Conservation (phyloP, 345 rosid species). For the Salix udensis region DNA sequence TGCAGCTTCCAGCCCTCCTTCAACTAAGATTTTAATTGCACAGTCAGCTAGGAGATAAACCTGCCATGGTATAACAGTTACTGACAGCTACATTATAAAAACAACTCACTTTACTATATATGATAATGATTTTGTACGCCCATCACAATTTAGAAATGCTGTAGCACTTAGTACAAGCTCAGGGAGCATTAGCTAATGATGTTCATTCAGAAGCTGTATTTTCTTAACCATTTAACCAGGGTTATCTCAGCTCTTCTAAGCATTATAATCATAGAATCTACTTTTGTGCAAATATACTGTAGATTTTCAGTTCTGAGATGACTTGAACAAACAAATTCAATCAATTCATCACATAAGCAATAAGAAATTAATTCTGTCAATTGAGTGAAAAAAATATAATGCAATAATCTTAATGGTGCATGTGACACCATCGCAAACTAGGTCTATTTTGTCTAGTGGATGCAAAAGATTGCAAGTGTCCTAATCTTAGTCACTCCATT, state of each 20-base stretch:
- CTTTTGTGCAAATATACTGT: background rate
- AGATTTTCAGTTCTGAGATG: background rate
- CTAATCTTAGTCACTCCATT: background rate
- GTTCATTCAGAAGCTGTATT: slow-evolving; percentile 7
- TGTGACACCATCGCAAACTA: background rate
- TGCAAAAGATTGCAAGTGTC: background rate
- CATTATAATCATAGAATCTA: background rate
- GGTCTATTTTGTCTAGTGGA: background rate
- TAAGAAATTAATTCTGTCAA: background rate
- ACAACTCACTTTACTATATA: background rate
- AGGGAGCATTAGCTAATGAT: background rate
- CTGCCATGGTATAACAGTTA: slow-evolving; percentile 41
- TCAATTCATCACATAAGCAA: background rate
- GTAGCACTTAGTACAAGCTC: background rate
- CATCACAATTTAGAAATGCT: background rate
- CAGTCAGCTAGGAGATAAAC: slow-evolving; percentile 71
- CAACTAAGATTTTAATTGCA: slow-evolving; percentile 75
- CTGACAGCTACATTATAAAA: background rate
- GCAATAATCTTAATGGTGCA: too few relatives aligned
- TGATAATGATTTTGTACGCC: background rate
- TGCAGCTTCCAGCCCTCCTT: slow-evolving; percentile 77
- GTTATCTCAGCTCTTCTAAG: background rate
- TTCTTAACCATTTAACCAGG: background rate
- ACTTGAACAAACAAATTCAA: slow-evolving; percentile 4
- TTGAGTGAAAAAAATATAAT: background rate